Evolutionary conservation across 768 basidiomycete genomes (phyloP), one percentile per base, ranked within the genome.

Genomic region (Cystoderma amianthinum): DNA sequence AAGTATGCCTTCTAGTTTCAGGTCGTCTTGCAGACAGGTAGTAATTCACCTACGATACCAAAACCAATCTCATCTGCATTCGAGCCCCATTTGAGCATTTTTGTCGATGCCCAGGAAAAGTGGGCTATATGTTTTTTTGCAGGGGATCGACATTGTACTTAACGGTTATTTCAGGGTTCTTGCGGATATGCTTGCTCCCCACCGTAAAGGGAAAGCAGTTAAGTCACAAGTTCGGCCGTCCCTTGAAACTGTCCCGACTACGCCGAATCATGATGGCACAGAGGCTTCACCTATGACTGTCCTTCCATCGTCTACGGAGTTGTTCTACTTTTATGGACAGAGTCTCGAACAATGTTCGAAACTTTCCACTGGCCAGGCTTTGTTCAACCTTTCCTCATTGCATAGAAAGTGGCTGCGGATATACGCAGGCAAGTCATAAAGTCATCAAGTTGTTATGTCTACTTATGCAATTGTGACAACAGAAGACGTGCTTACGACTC

Each of bases 301-400:
- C 1, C 72, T 98, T 5, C 87, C 91, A 0, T 93, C 90, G 0
- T 97, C 94, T 1, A 97, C 94, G 1, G 94, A 98, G 50, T 65
- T 99, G 13, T 99, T 98, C 68, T 96, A 94, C 59, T 92, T 96
- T 63, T 98, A 98, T 56, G 90, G 82, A 0, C 93, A 98, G 58
- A 93, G 84, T 42, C 64, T 99, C 24, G 96, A 98, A 39, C 89
- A 93, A 55, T 97, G 95, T 54, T 85, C 89, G 2, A 93, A 88
- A 53, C 68, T 96, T 3, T 93, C 89, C 7, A 89, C 82, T 1
- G 85, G 88, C 0, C 79, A 84, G 44, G 76, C 92, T 3, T 62
- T 99, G 46, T 85, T 80, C 57, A 91, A 95, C 49, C 58, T 99
- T 24, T 79, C 78, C 41, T 72, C 68, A 13, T 61, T 99, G 28